Evolutionary conservation across 169 alveolate species (phyloP), one percentile per base, ranked within the genome.

Genomic region (Besnoitia besnoiti): DNA sequence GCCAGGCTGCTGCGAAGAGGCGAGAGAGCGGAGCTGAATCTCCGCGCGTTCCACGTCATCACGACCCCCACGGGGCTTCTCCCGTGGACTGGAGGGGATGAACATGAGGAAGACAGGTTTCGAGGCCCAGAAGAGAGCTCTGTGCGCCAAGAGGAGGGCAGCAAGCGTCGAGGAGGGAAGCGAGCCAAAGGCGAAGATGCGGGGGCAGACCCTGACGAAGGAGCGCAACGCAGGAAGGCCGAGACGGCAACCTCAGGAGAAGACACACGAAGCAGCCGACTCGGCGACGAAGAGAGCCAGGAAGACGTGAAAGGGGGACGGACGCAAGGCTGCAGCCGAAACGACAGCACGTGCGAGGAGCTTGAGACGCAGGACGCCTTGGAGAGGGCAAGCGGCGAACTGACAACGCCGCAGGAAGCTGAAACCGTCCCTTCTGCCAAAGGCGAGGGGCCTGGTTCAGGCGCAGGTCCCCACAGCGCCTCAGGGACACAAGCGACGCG

Each of bases 31-130:
- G 46, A 67, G 4, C 80, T 67, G 42, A 67, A 67, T n/a, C 39
- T 67, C 39, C 80, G 80, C 21, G 80, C 80, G n/a, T 67, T 67
- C 80, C 80, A 67, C 44, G 80, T 42, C 44, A 30, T 37, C 80
- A 30, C 80, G 42, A 67, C 80, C 12, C 80, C 80, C 19, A 19
- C 62, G 30, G 62, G 62, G 30, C 30, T 50, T 50, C 19, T 50
- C 62, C 62, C 19, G 30, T 50, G 62, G 30, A 14, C 30, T 67
- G 80, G 44, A 7, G 80, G 44, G 80, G 12, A 30, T 16, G 2
- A n/a, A 2, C 44, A 2, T 7, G 12, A 5, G 30, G 67, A 55
- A 55, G 67, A 55, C 12, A n/a, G n/a, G 27, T 19, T 5, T 19
- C 67, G 67, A 5, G 7, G 59, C 16, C 33, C 12, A 55, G 67